Conservation (phyloP, 169 alveolate genomes). For the Babesia microti region DNA sequence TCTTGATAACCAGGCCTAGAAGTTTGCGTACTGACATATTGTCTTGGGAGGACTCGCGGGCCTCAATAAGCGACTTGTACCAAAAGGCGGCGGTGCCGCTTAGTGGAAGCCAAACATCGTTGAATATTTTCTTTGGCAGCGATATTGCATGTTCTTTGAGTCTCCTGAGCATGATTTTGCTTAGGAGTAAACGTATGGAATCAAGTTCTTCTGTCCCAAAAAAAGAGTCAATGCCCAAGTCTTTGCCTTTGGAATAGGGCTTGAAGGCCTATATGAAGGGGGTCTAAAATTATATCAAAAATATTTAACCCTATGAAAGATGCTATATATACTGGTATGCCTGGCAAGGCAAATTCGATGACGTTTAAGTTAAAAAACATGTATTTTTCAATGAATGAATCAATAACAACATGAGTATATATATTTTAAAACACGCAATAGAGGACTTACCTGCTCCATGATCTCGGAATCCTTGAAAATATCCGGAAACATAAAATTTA, state of each 20-base stretch:
- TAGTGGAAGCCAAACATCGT: slow-evolving; percentile 82
- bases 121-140: slow-evolving; percentile 72
- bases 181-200: slow-evolving; percentile 62
- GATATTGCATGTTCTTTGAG: slow-evolving; percentile 77
- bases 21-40: slow-evolving; percentile 66
- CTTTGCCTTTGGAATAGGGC: too few relatives aligned
- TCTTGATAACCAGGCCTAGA: slow-evolving; percentile 76
- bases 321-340: too few relatives aligned
- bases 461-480: slow-evolving; percentile 86
- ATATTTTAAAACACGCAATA: too few relatives aligned
- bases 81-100: slow-evolving; percentile 64
- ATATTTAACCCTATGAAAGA: too few relatives aligned
- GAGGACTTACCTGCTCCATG: slow-evolving; percentile 86
- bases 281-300: too few relatives aligned
- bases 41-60: slow-evolving; percentile 60
- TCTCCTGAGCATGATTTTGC: slow-evolving; percentile 71
- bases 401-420: too few relatives aligned
- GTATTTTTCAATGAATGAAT: too few relatives aligned
- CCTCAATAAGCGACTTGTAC: slow-evolving; percentile 68
- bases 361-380: too few relatives aligned
- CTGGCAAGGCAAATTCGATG: too few relatives aligned
- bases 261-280: too few relatives aligned
- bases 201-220: slow-evolving; percentile 62
- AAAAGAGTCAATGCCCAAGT: slow-evolving; percentile 24
- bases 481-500: slow-evolving; percentile 94